These are phyloP conservation scores for Lignosus rhinocerotis DNA, from an alignment of 1,284 basidiomycete species.

Conservation along the genomic window DNA sequence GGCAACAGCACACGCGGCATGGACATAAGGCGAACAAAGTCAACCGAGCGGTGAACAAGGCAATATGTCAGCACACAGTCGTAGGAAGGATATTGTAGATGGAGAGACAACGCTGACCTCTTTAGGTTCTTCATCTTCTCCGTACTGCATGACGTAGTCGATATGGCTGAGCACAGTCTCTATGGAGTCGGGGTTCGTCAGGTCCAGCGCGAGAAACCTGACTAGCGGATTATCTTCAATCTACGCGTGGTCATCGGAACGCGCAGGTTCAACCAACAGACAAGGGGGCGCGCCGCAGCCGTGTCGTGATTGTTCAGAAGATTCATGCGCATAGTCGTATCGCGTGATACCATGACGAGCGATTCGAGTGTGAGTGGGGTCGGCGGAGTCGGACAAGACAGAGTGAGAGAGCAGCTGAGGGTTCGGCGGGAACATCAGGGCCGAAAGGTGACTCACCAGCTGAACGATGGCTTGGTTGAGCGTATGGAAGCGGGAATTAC, in stretches of 20 bases:
- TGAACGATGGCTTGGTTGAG: slow-evolving; percentile 95
- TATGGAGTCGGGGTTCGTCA: slow-evolving; percentile 88
- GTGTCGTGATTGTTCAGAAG: neutral
- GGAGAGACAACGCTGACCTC: slow-evolving; percentile 52
- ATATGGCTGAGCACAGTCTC: slow-evolving; percentile 92
- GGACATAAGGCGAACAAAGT: neutral
- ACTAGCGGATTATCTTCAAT: slow-evolving; percentile 99
- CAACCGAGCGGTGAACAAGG: neutral
- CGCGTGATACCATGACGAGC: neutral
- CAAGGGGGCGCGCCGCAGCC: too few relatives aligned
- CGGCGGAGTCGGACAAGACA: slow-evolving; percentile 6
- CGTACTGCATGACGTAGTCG: slow-evolving; percentile 97
- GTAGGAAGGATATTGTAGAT: neutral
- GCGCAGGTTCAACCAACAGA: neutral
- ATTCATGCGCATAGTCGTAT: neutral
- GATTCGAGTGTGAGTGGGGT: neutral
- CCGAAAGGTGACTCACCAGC: slow-evolving; percentile 57
- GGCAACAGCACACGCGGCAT: neutral
- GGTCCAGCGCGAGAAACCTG: slow-evolving; percentile 93
- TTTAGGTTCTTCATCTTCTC: slow-evolving; percentile 91
- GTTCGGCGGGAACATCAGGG: neutral
- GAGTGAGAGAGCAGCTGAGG: slow-evolving; percentile 9
- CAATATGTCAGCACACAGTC: slow-evolving; percentile 1
- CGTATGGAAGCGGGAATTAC: slow-evolving; percentile 88
- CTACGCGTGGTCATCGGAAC: slow-evolving; percentile 41